Percentiles rank a stretch among this genome's conserved stretches.
These are phyloP conservation scores for Candida michaelii DNA, from an alignment of 805 yeast genomes.

Conservation along the genomic window DNA sequence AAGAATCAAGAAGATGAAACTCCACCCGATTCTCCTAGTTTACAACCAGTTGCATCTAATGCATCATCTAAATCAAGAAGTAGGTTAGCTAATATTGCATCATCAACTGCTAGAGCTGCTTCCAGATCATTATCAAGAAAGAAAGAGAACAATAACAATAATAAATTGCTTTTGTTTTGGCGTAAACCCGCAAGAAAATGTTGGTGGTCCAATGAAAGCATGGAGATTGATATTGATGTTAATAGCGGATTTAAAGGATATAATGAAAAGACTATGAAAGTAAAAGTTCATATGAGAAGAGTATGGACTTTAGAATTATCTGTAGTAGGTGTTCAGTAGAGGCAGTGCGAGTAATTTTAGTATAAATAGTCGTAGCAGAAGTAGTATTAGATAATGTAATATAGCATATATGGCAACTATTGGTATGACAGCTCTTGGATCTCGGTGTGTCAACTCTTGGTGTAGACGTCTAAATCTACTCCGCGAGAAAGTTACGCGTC, in stretches of 20 bases:
- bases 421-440: too few species aligned
- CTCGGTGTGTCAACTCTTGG: too few species aligned
- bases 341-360: too few species aligned
- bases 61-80: conserved; percentile 45
- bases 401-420: too few species aligned
- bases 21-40: conserved; percentile 44
- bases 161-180: conserved; percentile 87
- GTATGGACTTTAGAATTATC: conserved; percentile 97
- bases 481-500: conserved; percentile 3
- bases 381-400: too few species aligned
- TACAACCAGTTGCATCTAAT: conserved; percentile 45
- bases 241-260: conserved; percentile 20
- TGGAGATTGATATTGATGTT: conserved; percentile 46
- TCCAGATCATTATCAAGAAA: conserved; percentile 59
- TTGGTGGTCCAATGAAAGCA: conserved; percentile 85
- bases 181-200: conserved; percentile 97
- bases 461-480: too few species aligned
- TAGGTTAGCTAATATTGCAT: conserved; percentile 60
- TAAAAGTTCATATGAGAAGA: conserved; percentile 82
- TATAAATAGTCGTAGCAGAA: too few species aligned
- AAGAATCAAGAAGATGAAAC: conserved; percentile 30
- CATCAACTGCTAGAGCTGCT: conserved; percentile 53
- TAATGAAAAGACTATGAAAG: conserved; percentile 25
- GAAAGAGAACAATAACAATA: conserved; percentile 34
- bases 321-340: conserved; percentile 78